Percentiles rank a stretch among this genome's conserved stretches.
Evolutionary conservation across 768 basidiomycete species (phyloP).

Genomic region (Pilatotrama ljubarskyi): DNA sequence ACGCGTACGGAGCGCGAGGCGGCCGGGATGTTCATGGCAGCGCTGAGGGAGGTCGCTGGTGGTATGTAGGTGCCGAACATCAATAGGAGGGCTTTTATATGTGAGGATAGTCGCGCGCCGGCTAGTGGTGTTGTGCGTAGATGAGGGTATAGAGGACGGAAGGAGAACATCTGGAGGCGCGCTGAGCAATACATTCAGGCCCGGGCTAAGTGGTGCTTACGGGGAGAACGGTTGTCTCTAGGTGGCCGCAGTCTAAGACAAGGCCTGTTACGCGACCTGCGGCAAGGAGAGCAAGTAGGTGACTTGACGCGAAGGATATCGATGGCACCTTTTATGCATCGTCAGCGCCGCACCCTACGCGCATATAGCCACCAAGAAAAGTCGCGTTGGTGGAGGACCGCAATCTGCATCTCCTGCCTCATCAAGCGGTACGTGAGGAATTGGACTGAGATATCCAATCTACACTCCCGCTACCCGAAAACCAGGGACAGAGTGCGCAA

Average conservation of each 20-base stretch:
- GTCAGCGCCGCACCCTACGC: not conserved
- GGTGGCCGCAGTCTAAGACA: conserved; percentile 89
- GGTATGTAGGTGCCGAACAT: conserved; percentile 86
- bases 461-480: too few relatives aligned
- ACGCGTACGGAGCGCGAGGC: conserved; percentile 66
- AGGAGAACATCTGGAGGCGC: conserved; percentile 75
- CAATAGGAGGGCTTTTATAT: conserved; percentile 78
- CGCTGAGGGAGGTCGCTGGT: conserved; percentile 70
- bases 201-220: conserved; percentile 47
- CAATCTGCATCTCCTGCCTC: not conserved
- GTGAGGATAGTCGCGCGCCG: conserved; percentile 76
- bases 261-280: conserved; percentile 90
- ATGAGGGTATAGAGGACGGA: conserved; percentile 82
- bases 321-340: conserved; percentile 79
- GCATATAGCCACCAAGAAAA: too few relatives aligned
- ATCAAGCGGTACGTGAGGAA: too few relatives aligned
- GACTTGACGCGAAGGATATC: conserved; percentile 89
- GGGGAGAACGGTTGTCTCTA: conserved; percentile 87
- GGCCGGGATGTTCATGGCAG: conserved; percentile 60
- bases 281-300: conserved; percentile 81
- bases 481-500: too few relatives aligned
- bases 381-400: too few relatives aligned
- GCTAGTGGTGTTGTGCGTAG: conserved; percentile 86
- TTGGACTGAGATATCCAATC: too few relatives aligned
- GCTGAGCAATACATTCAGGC: too few relatives aligned